A percentile compares a stretch with the other conserved stretches of the same genome.
Conservation (phyloP, 306 rosid species). For the Gastrolobium villosum region DNA sequence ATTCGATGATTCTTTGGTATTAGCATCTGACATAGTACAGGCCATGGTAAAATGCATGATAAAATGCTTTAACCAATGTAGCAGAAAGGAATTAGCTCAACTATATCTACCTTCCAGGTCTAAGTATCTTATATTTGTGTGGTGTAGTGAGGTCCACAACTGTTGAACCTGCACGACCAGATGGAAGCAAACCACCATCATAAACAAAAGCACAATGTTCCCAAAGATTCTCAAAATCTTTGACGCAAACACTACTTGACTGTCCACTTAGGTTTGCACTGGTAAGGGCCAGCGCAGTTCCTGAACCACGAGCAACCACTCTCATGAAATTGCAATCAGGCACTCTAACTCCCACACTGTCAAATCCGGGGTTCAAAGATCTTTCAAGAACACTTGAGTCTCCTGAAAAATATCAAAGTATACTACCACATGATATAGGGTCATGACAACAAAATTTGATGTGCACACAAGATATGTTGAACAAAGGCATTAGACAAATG, state of each 20-base stretch:
- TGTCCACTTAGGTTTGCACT: conserved; percentile 82
- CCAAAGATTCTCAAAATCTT: conserved; percentile 76
- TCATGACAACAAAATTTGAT: not conserved
- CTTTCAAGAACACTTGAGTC: conserved; percentile 73
- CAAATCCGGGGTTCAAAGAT: conserved; percentile 79
- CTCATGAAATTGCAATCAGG: conserved; percentile 76
- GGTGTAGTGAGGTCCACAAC: conserved; percentile 70
- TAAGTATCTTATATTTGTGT: conserved; percentile 67
- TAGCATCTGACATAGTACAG: conserved; percentile 6
- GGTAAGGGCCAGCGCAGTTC: conserved; percentile 78
- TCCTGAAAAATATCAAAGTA: conserved; percentile 58
- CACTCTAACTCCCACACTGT: conserved; percentile 76
- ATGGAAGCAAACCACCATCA: conserved; percentile 75
- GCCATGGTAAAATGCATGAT: not conserved
- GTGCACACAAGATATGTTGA: conserved; percentile 17
- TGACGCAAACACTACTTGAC: conserved; percentile 70
- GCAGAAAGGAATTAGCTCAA: conserved; percentile 1
- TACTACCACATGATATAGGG: not conserved
- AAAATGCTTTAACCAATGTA: not conserved
- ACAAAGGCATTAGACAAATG: conserved; percentile 7
- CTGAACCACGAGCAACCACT: conserved; percentile 63
- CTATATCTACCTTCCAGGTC: conserved; percentile 75
- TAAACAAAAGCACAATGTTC: conserved; percentile 73
- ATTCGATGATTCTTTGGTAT: not conserved
- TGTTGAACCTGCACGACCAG: conserved; percentile 83